Percentiles rank a stretch among this genome's conserved stretches.
Conservation (phyloP, 805 yeast genomes). For the Saccharomycopsis olivae region DNA sequence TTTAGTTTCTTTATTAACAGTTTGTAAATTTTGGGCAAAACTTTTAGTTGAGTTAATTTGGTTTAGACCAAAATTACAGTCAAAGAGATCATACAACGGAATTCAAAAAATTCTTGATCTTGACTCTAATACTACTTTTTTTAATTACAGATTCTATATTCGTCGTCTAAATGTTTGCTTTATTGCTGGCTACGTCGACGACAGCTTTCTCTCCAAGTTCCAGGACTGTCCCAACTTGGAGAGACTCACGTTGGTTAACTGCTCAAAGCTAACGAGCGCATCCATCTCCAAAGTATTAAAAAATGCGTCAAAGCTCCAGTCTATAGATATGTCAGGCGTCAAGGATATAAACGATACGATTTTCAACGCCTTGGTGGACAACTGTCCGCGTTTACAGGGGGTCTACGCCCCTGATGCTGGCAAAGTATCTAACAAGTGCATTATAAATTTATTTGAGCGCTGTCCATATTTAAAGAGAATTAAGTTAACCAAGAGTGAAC, state of each 20-base stretch:
- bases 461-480: conserved; percentile 77
- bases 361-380: conserved; percentile 51
- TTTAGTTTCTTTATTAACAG: conserved; percentile 50
- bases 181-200: conserved; percentile 58
- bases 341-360: conserved; percentile 59
- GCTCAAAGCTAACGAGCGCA: conserved; percentile 48
- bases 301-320: conserved; percentile 63
- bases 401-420: conserved; percentile 81
- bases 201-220: conserved; percentile 49
- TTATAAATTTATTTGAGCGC: conserved; percentile 42
- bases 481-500: conserved; percentile 62
- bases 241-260: conserved; percentile 75
- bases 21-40: conserved; percentile 74
- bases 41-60: conserved; percentile 71
- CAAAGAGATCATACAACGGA: conserved; percentile 36
- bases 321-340: conserved; percentile 81
- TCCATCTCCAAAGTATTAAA: conserved; percentile 54
- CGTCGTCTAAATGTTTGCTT: conserved; percentile 73
- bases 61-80: conserved; percentile 72
- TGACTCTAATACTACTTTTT: conserved; percentile 39
- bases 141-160: conserved; percentile 60
- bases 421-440: conserved; percentile 54
- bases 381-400: conserved; percentile 77
- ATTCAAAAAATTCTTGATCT: conserved; percentile 45
- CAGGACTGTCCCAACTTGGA: conserved; percentile 69